Conservation (phyloP, 129 eudicot genomes). For the Chrysanthemum seticuspe region DNA sequence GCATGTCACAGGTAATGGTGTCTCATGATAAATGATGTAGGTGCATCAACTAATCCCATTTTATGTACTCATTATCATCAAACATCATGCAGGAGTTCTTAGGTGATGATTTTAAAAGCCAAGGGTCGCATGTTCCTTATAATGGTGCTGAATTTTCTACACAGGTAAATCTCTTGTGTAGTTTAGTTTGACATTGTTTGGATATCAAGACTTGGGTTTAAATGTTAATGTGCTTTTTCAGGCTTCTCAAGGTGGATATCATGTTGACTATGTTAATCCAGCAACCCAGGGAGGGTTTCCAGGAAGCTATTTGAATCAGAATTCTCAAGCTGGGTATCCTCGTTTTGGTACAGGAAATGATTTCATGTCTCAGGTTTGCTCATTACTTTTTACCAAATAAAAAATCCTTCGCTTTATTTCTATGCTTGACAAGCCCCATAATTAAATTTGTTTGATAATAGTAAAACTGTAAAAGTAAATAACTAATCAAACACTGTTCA, state of each 20-base stretch:
- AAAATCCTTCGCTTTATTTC: too few species aligned
- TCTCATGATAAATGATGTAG: too few species aligned
- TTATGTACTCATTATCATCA: too few species aligned
- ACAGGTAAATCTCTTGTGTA: conserved; percentile 49
- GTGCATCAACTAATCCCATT: too few species aligned
- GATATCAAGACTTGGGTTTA: background rate
- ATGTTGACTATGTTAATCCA: conserved; percentile 57
- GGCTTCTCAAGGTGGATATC: conserved; percentile 99
- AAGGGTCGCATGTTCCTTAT: conserved; percentile 96
- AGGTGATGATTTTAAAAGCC: conserved; percentile 98
- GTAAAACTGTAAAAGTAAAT: too few species aligned
- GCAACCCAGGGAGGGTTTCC: conserved; percentile 90
- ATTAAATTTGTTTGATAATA: too few species aligned
- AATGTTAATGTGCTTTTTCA: conserved; percentile 20
- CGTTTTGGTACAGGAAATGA: conserved; percentile 92
- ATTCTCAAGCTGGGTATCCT: conserved; percentile 92
- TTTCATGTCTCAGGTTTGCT: conserved; percentile 94
- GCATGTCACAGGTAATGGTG: conserved; percentile 89
- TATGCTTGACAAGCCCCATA: too few species aligned
- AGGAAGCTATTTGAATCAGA: conserved; percentile 82
- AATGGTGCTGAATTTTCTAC: conserved; percentile 90
- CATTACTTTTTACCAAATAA: background rate
- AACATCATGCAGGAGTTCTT: conserved; percentile 68
- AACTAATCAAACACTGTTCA: too few species aligned
- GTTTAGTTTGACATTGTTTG: too few species aligned